These are phyloP conservation scores for Podaxis mareebaensis DNA, from an alignment of 768 basidiomycete genomes.

Conservation along the genomic window DNA sequence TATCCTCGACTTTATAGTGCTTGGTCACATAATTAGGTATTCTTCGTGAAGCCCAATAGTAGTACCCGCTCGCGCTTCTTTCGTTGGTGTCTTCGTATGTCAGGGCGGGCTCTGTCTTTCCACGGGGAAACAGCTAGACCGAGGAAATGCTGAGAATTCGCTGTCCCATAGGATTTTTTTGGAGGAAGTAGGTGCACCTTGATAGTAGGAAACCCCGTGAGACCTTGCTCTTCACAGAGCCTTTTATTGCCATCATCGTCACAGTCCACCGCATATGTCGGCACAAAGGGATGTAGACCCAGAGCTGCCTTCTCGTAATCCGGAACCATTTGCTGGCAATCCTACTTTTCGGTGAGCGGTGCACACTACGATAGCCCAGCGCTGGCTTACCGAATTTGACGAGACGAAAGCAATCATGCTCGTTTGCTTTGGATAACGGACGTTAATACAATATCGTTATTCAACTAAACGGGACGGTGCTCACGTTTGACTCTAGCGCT, in stretches of 20 bases:
- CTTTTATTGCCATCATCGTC: conserved; percentile 77
- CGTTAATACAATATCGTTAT: not conserved
- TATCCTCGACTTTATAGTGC: conserved; percentile 52
- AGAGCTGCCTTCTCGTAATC: conserved; percentile 82
- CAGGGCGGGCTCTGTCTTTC: conserved; percentile 57
- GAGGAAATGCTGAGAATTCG: not conserved
- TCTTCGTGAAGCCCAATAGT: conserved; percentile 73
- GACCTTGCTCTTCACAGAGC: conserved; percentile 77
- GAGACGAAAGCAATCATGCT: conserved; percentile 87
- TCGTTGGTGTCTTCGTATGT: conserved; percentile 64
- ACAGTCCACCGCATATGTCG: conserved; percentile 89
- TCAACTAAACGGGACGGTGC: conserved; percentile 26
- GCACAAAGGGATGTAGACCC: conserved; percentile 77
- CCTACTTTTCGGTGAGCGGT: conserved; percentile 39
- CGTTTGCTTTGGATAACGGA: conserved; percentile 49
- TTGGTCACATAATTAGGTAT: conserved; percentile 71
- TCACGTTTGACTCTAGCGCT: conserved; percentile 72
- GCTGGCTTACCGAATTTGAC: conserved; percentile 75
- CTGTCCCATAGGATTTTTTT: not conserved
- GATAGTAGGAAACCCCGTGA: conserved; percentile 90
- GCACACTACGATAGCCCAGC: not conserved
- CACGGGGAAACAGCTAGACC: conserved; percentile 74
- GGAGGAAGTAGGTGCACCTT: conserved; percentile 49
- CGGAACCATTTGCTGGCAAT: conserved; percentile 82
- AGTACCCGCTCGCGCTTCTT: conserved; percentile 61